Percentiles rank a stretch among this genome's conserved stretches.
Evolutionary conservation across 306 rosid species (phyloP).

Genomic region (Trichosanthes cucumerina): DNA sequence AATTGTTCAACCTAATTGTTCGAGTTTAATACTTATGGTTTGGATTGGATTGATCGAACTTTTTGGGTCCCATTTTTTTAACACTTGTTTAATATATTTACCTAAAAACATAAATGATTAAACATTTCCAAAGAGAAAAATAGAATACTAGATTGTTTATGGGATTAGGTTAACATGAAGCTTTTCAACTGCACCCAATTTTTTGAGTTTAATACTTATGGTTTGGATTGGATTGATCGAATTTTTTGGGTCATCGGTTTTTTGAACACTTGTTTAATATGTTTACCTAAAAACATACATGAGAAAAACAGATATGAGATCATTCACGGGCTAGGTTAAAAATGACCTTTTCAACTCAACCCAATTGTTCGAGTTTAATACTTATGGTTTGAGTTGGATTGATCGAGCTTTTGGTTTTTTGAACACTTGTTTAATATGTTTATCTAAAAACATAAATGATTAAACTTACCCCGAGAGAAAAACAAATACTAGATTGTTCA

Average conservation of each 20-base stretch:
- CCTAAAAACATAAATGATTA: no score
- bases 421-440: not conserved
- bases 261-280: no score
- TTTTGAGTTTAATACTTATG: no score
- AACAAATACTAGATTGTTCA: not conserved
- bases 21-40: no score
- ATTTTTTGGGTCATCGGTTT: no score
- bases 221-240: no score
- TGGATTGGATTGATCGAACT: no score
- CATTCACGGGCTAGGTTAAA: not conserved
- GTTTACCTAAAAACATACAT: no score
- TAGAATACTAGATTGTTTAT: not conserved
- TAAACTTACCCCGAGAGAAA: not conserved
- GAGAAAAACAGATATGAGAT: not conserved
- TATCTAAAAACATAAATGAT: no score
- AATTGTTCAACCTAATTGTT: not conserved
- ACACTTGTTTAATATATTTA: no score
- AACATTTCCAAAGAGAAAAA: not conserved
- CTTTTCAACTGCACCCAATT: not conserved
- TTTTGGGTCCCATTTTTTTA: no score
- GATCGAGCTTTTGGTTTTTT: not conserved
- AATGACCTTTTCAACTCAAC: not conserved
- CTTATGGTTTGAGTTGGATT: not conserved
- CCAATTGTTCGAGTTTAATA: not conserved
- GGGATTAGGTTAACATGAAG: not conserved